Evolutionary conservation across 768 basidiomycete genomes (phyloP).

Genomic region (Panellus pusillus): DNA sequence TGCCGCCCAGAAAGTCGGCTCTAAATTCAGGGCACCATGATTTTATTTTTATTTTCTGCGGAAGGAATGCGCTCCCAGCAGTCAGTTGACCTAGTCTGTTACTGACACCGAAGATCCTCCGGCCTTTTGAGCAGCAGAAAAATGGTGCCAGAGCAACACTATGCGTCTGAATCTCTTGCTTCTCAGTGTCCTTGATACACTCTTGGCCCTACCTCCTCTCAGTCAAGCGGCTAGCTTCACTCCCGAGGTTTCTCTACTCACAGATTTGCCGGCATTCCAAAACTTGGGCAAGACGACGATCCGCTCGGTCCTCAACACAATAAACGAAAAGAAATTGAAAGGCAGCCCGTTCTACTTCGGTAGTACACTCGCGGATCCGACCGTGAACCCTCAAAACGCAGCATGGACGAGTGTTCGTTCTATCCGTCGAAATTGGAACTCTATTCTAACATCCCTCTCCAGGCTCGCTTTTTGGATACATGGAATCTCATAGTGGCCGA

Average conservation of each 20-base stretch:
- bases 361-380: slow-evolving; percentile 18
- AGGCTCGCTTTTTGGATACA: slow-evolving; percentile 20
- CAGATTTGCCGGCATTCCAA: slow-evolving; percentile 16
- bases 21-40: no score
- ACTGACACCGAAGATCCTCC: slow-evolving; percentile 6
- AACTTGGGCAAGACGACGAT: slow-evolving; percentile 4
- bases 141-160: background rate
- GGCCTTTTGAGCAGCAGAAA: background rate
- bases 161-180: background rate
- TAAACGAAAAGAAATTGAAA: slow-evolving; percentile 18
- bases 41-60: background rate
- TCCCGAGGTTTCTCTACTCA: slow-evolving; percentile 19
- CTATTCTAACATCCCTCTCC: background rate
- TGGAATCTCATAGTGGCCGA: slow-evolving; percentile 19
- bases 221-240: slow-evolving; percentile 15
- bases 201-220: slow-evolving; percentile 1
- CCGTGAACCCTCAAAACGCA: slow-evolving; percentile 14
- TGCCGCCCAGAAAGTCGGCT: no score
- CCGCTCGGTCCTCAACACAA: slow-evolving; percentile 18
- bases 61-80: background rate
- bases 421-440: background rate
- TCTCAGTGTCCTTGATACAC: no score
- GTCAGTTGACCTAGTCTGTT: slow-evolving; percentile 9
- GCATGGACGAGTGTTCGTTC: slow-evolving; percentile 17
- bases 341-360: slow-evolving; percentile 14